phyloP scores from a whole-genome alignment of 2,329 filamentous ascomycete species.

The Botryotinia narcissicola region DNA sequence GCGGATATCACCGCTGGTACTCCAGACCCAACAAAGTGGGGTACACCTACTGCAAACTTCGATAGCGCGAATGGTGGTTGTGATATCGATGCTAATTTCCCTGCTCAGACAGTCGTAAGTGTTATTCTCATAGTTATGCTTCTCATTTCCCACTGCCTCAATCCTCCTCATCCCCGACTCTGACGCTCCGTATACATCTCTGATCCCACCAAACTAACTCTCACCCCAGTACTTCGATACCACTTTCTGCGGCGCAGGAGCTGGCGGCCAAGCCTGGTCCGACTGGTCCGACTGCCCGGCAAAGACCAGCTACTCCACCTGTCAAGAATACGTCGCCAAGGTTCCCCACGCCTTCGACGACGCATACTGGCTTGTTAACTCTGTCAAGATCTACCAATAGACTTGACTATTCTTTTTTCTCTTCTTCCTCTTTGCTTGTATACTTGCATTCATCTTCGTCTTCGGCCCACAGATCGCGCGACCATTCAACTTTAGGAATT shows the following conservation, averaged over 20 bases:
- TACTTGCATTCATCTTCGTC: background rate
- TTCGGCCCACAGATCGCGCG: too few species aligned
- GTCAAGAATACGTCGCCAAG: slow-evolving; percentile 67
- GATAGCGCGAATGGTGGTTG: slow-evolving; percentile 57
- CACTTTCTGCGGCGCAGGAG: slow-evolving; percentile 85
- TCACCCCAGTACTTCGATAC: slow-evolving; percentile 58
- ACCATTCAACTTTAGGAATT: too few species aligned
- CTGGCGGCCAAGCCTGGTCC: slow-evolving; percentile 52
- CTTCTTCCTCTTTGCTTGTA: background rate
- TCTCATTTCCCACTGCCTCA: background rate
- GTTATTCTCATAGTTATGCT: background rate
- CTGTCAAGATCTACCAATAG: slow-evolving; percentile 60
- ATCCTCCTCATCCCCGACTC: too few species aligned
- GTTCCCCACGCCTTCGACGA: slow-evolving; percentile 70
- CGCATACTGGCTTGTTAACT: slow-evolving; percentile 76
- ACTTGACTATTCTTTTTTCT: background rate
- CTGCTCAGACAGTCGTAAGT: slow-evolving; percentile 65
- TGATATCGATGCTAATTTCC: slow-evolving; percentile 68
- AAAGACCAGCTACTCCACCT: slow-evolving; percentile 65
- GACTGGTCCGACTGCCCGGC: slow-evolving; percentile 48
- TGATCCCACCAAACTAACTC: background rate
- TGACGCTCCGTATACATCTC: too few species aligned
- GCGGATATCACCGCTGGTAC: slow-evolving; percentile 59
- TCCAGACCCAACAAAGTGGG: slow-evolving; percentile 68
- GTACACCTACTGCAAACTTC: slow-evolving; percentile 57